phyloP scores from a whole-genome alignment of 495 filamentous ascomycete genomes.

The Talaromyces wortmannii region DNA sequence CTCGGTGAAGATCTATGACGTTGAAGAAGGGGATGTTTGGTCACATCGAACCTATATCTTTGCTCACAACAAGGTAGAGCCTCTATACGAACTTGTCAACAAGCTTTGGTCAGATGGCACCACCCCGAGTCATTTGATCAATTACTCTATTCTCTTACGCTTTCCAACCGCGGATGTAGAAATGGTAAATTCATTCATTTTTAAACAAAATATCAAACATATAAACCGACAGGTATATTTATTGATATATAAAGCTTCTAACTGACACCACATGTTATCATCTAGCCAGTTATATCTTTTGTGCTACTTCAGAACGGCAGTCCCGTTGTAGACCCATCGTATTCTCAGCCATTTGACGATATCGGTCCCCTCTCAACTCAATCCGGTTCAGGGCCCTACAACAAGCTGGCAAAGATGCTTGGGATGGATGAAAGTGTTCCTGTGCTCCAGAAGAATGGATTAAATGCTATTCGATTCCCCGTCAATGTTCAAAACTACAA shows the following conservation, averaged over 20 bases:
- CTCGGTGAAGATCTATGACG: constrained; percentile 40
- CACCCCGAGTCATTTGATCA: not conserved
- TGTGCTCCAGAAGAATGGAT: constrained; percentile 38
- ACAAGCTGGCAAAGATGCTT: constrained; percentile 35
- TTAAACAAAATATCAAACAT: too few relatives aligned
- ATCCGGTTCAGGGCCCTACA: constrained; percentile 29
- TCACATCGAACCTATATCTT: constrained; percentile 39
- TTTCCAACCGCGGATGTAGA: not conserved
- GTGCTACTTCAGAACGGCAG: constrained; percentile 22
- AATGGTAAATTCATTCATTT: not conserved
- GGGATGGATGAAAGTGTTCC: constrained; percentile 23
- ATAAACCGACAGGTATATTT: too few relatives aligned
- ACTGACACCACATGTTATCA: too few relatives aligned
- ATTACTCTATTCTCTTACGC: not conserved
- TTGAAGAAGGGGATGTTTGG: constrained; percentile 24
- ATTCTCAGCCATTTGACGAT: constrained; percentile 36
- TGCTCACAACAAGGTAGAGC: constrained; percentile 39
- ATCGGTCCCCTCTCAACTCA: constrained; percentile 32
- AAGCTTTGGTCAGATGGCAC: not conserved
- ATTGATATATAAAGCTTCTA: too few relatives aligned
- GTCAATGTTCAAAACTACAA: constrained; percentile 40
- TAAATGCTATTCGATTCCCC: constrained; percentile 43
- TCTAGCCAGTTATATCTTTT: too few relatives aligned
- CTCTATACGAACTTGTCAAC: constrained; percentile 32
- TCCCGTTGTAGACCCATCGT: constrained; percentile 28